These are phyloP conservation scores for Fusarium penzigii DNA, from an alignment of 2,329 filamentous ascomycete genomes.

Conservation along the genomic window DNA sequence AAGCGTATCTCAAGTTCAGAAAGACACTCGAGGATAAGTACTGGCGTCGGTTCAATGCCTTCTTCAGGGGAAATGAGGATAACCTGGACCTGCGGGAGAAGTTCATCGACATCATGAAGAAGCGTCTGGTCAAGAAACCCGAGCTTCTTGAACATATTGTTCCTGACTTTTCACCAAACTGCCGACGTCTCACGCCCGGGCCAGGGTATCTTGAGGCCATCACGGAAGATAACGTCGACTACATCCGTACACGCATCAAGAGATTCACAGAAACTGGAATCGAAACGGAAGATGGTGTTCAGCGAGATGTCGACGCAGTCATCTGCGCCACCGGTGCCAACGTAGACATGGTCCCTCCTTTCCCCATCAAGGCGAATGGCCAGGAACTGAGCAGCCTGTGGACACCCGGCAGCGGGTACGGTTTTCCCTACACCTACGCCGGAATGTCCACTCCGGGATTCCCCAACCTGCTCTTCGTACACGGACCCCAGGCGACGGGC, in stretches of 20 bases:
- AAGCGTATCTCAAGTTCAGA: slow-evolving; percentile 60
- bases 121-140: slow-evolving; percentile 54
- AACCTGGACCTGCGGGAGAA: slow-evolving; percentile 49
- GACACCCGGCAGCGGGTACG: slow-evolving; percentile 54
- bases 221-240: slow-evolving; percentile 61
- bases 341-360: slow-evolving; percentile 58
- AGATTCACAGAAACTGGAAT: slow-evolving; percentile 62
- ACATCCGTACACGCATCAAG: slow-evolving; percentile 57
- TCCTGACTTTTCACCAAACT: slow-evolving; percentile 65
- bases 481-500: slow-evolving; percentile 60
- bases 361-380: slow-evolving; percentile 58
- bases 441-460: slow-evolving; percentile 64
- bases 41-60: slow-evolving; percentile 57
- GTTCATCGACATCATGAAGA: slow-evolving; percentile 51
- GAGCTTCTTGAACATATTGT: slow-evolving; percentile 57
- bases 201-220: slow-evolving; percentile 69
- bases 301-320: slow-evolving; percentile 61
- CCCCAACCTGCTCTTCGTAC: slow-evolving; percentile 66
- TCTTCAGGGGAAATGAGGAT: slow-evolving; percentile 54
- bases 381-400: slow-evolving; percentile 57
- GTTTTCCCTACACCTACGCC: slow-evolving; percentile 69
- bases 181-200: slow-evolving; percentile 64
- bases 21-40: slow-evolving; percentile 61
- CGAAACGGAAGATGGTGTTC: slow-evolving; percentile 56
- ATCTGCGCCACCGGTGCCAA: slow-evolving; percentile 72